Percentiles rank a stretch among this genome's conserved stretches.
phyloP scores from a whole-genome alignment of 495 filamentous ascomycete species.

The Penicillium paradoxum region DNA sequence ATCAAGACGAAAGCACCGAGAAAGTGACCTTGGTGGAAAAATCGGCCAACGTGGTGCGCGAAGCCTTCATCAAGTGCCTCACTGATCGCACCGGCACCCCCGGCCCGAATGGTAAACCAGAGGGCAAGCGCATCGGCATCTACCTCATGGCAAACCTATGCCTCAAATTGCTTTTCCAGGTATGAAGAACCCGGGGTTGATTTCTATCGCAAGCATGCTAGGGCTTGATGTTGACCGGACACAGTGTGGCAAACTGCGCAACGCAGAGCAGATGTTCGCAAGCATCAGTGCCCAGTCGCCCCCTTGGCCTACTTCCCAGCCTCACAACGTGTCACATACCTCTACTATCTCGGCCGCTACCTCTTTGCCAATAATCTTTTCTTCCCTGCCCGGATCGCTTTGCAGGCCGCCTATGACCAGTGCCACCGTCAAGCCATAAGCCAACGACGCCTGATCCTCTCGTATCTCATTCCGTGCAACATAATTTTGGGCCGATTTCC shows the following conservation, averaged over 20 bases:
- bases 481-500: conserved; percentile 85
- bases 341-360: conserved; percentile 92
- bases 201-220: neutral
- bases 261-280: conserved; percentile 79
- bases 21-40: conserved; percentile 75
- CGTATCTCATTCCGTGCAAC: conserved; percentile 77
- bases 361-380: conserved; percentile 78
- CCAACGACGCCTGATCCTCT: conserved; percentile 75
- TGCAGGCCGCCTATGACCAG: conserved; percentile 77
- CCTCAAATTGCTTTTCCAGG: conserved; percentile 81
- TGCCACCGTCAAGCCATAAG: conserved; percentile 60
- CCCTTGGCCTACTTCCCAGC: conserved; percentile 71
- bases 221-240: neutral
- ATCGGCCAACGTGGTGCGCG: conserved; percentile 80
- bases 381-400: conserved; percentile 62
- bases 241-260: conserved; percentile 52
- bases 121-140: conserved; percentile 81
- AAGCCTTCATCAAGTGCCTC: conserved; percentile 86
- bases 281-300: conserved; percentile 82
- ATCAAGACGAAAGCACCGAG: conserved; percentile 51
- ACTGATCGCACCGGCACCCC: conserved; percentile 68
- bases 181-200: conserved; percentile 25
- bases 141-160: conserved; percentile 89
- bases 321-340: conserved; percentile 83
- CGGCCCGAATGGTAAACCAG: conserved; percentile 51